Evolutionary conservation across 2,329 filamentous ascomycete genomes (phyloP), one percentile per base, ranked within the genome.

Genomic region (Epichloe elymi): DNA sequence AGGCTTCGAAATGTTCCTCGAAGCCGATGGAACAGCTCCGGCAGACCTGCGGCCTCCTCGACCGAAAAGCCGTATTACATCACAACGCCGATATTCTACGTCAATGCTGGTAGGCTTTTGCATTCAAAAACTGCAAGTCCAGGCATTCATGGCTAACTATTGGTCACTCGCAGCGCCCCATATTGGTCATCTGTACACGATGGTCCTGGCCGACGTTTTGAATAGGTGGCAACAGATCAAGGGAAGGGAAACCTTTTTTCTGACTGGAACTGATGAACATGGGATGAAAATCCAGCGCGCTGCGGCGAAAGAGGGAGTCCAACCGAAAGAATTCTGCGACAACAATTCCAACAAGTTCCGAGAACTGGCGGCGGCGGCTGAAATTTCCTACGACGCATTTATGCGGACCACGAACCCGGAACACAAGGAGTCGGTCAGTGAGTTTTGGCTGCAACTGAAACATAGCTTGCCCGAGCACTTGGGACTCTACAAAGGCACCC

Each of bases 41-140:
- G 58, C 44, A 62, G 57, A 3, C 50, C 53, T 42, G 20, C 48
- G 47, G 41, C 49, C 41, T 44, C 37, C 46, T 46, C 50, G 2
- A 48, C 36, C 35, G 58, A 62, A 54, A 97, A 97, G 71, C 89
- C 91, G 8, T 96, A 85, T 72, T 98, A 97, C 73, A 76, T 95
- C 61, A 97, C 93, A 5, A 94, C 89, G 8, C 93, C 93, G 2
- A 98, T 98, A 53, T 98, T 97, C 73, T 98, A 98, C 68, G 93
- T 98, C 71, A 98, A 98, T 78, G 88, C 90, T 51, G 82, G 88
- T 90, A 71, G 59, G 23, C 3, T 26, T n/a, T 17, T 15, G 5
- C 26, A 4, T 11, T 4, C 26, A 4, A 10, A 11, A 30, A 1
- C 8, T 11, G 8, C 26, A 30, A 30, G 26, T 30, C 26, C 26